Evolutionary conservation across 164 flowering plant species (phyloP), one percentile per base, ranked within the genome.

Genomic region (Tetrastigma voinierianum): DNA sequence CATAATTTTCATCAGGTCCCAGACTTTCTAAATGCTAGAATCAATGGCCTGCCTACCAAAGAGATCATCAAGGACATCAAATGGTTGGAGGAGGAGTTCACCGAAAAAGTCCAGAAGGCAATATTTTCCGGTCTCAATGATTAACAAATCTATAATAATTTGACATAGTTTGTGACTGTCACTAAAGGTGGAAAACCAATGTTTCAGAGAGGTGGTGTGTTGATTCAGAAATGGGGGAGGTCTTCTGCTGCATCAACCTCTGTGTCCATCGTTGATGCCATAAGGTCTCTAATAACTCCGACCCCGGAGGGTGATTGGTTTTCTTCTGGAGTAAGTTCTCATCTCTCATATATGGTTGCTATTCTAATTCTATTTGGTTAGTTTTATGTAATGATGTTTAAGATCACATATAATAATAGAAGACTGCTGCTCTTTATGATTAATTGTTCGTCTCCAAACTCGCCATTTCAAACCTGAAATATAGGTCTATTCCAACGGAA

Each of bases 161-260:
- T 32, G 40, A 32, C 40, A 32, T 32, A 32, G 40, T 32, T 7
- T 32, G 40, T 32, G 40, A 32, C 6, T 32, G 40, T 32, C 40
- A 32, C 40, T 32, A 32, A 9, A 64, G 3, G 24, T 17, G 23
- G 12, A 52, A 48, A 49, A 10, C n/a, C 65, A 66, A 15, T 18
- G 74, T 77, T 74, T 54, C 85, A 94, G 98, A 89, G 99, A 81
- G 97, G 99, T 69, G 99, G 99, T 2, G 87, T 68, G 13, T 78
- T 95, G 47, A 95, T 95, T 73, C 45, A 95, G 81, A 95, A 95
- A 81, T 95, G 99, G 99, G 97, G 98, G 65, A 84, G 99, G 80
- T 95, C 99, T 57, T 95, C 98, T 48, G 99, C 97, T 66, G 99
- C 99, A 51, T 95, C 99, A 46, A 95, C 99, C 64, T 85, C 99